Evolutionary conservation across 306 rosid genomes (phyloP).

Genomic region (Cucurbita pepo): DNA sequence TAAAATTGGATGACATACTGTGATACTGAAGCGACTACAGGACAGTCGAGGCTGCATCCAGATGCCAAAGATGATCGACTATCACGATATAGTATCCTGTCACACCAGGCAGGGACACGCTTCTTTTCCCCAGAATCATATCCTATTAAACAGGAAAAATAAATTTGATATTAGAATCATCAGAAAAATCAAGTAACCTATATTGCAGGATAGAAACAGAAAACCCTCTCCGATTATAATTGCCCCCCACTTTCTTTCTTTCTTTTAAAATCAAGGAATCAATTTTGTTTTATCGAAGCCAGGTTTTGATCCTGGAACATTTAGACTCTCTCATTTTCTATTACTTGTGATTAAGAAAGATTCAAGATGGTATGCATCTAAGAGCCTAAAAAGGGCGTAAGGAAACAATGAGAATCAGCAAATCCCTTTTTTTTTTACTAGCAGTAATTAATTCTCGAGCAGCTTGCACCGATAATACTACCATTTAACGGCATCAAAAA

Average conservation of each 20-base stretch:
- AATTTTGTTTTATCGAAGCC: background rate
- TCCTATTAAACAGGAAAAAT: constrained; percentile 25
- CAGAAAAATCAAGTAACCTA: background rate
- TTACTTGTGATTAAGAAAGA: background rate
- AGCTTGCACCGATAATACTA: background rate
- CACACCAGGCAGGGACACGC: constrained; percentile 99
- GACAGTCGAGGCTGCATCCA: constrained; percentile 71
- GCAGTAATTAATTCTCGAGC: background rate
- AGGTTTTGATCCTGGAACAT: background rate
- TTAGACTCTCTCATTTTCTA: background rate
- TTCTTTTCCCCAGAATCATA: constrained; percentile 98
- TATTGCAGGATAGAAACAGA: background rate
- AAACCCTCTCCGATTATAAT: background rate
- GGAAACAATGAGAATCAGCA: background rate
- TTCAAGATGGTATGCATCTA: background rate
- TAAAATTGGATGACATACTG: constrained; percentile 35
- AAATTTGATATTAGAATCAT: background rate
- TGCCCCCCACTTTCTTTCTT: background rate
- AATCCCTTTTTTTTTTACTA: background rate
- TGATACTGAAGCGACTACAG: constrained; percentile 51
- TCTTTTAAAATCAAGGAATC: background rate
- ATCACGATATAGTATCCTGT: constrained; percentile 88
- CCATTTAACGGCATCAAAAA: constrained; percentile 8
- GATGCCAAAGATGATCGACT: constrained; percentile 41
- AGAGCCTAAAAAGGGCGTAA: background rate